Percentiles rank a stretch among this genome's conserved stretches.
Conservation (phyloP, 371 early-diverging fungal genomes). For the Conidiobolus incongruus region DNA sequence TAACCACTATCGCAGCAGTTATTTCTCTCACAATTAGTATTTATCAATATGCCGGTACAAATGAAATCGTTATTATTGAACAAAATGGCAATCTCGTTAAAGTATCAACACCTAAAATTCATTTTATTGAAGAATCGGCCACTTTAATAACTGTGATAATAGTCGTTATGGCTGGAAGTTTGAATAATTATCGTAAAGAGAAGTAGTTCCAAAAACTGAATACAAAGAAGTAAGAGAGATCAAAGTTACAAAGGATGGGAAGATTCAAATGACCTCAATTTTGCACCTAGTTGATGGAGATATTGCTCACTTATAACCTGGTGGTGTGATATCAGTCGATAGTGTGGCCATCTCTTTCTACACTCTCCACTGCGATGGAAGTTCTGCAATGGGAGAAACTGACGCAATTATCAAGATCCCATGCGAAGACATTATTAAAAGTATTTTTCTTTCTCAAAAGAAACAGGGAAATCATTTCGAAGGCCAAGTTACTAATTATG, state of each 20-base stretch:
- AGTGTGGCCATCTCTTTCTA: constrained; percentile 60
- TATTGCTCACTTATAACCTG: constrained; percentile 75
- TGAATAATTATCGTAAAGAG: constrained; percentile 76
- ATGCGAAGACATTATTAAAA: constrained; percentile 11
- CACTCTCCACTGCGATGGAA: constrained; percentile 75
- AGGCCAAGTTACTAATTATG: neutral
- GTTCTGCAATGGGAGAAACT: constrained; percentile 76
- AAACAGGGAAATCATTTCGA: neutral
- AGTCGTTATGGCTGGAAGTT: constrained; percentile 52
- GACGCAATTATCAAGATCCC: constrained; percentile 48
- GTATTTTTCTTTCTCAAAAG: neutral
- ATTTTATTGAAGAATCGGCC: constrained; percentile 56
- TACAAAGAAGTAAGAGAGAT: constrained; percentile 57
- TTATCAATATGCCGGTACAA: constrained; percentile 40
- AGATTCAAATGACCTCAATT: constrained; percentile 55
- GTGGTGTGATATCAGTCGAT: constrained; percentile 86
- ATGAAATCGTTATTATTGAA: constrained; percentile 15
- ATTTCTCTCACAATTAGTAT: constrained; percentile 67
- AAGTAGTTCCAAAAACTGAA: constrained; percentile 57
- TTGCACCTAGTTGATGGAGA: constrained; percentile 76
- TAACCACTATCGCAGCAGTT: constrained; percentile 56
- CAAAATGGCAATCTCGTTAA: constrained; percentile 17
- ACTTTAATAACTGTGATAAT: constrained; percentile 59
- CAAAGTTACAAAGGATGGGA: constrained; percentile 47
- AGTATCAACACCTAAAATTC: neutral